Evolutionary conservation across 1,284 basidiomycete species (phyloP).

Genomic region (Irpex sp.): DNA sequence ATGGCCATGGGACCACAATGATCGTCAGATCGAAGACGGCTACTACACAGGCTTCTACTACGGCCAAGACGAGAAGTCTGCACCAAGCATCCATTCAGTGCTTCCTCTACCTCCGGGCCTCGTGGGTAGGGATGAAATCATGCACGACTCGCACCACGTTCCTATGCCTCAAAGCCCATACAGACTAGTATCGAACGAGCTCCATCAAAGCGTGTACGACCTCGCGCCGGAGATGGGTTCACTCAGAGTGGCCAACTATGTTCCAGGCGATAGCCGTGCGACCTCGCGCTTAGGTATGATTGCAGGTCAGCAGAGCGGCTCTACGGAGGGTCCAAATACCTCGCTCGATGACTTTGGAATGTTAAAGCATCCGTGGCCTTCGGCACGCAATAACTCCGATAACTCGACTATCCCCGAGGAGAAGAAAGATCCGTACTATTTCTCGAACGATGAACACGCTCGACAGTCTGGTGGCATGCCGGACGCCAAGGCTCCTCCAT

Average conservation of each 20-base stretch:
- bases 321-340: not conserved
- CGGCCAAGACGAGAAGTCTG: constrained; percentile 8
- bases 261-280: constrained; percentile 37
- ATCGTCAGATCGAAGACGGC: constrained; percentile 12
- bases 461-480: not conserved
- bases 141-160: constrained; percentile 20
- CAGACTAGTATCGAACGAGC: constrained; percentile 18
- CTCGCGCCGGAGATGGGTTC: constrained; percentile 33
- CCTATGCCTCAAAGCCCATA: constrained; percentile 16
- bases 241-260: constrained; percentile 38
- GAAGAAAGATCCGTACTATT: constrained; percentile 16
- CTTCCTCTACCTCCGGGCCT: constrained; percentile 9
- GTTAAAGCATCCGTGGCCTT: constrained; percentile 5
- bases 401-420: not conserved
- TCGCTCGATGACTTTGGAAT: constrained; percentile 5
- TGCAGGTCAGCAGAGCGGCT: constrained; percentile 1
- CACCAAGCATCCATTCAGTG: constrained; percentile 16
- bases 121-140: constrained; percentile 7
- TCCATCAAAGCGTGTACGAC: constrained; percentile 25
- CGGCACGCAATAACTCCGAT: not conserved
- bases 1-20: constrained; percentile 28
- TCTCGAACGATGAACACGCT: constrained; percentile 14
- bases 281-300: constrained; percentile 22
- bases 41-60: constrained; percentile 8
- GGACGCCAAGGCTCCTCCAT: not conserved